These are phyloP conservation scores for Beauveria varroae DNA, from an alignment of 2,329 filamentous ascomycete genomes.

Conservation along the genomic window DNA sequence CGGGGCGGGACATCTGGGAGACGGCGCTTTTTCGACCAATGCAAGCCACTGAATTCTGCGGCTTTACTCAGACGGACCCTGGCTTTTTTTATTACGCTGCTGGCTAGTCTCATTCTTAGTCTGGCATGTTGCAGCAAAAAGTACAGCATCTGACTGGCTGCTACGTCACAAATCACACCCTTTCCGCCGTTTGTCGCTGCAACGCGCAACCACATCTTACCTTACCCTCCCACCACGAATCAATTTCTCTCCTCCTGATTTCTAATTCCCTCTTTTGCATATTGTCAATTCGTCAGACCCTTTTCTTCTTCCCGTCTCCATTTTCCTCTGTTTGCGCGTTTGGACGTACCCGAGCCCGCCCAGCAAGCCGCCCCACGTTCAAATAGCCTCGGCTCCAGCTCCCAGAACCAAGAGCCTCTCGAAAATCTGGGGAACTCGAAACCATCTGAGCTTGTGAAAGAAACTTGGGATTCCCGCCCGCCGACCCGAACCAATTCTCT, in stretches of 20 bases:
- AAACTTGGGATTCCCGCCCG: background rate
- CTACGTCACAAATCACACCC: background rate
- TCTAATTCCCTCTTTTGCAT: background rate
- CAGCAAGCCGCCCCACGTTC: background rate
- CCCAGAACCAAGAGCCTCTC: background rate
- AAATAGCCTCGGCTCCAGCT: background rate
- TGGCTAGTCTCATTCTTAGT: background rate
- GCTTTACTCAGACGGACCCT: background rate
- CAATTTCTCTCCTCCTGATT: background rate
- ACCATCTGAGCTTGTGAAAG: background rate
- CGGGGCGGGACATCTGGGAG: background rate
- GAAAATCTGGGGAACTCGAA: background rate
- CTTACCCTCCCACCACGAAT: conserved; percentile 8
- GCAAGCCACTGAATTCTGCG: background rate
- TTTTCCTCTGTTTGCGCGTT: background rate
- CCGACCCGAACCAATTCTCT: no score
- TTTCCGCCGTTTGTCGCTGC: conserved; percentile 1
- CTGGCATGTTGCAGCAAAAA: background rate
- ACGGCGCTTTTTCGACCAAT: background rate
- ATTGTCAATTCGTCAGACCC: no score
- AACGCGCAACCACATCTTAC: conserved; percentile 3
- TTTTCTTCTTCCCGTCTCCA: no score
- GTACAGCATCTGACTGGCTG: background rate
- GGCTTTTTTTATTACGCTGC: background rate
- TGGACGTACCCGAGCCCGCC: background rate